Evolutionary conservation across 2,329 filamentous ascomycete species (phyloP).

Genomic region (Hymenoscyphus scutula): DNA sequence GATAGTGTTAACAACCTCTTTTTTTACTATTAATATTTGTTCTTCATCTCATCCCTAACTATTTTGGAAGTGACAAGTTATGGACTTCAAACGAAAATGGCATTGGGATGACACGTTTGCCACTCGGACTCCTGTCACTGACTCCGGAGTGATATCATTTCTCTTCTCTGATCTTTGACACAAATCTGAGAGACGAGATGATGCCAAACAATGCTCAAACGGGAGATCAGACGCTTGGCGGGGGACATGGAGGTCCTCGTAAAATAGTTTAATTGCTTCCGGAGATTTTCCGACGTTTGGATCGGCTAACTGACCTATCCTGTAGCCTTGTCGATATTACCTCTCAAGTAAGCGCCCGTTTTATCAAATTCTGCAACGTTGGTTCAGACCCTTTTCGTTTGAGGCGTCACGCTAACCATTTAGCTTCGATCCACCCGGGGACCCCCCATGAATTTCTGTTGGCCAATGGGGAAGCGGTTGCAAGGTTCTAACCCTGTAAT

Average conservation of each 20-base stretch:
- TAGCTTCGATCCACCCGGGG: background rate
- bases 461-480: background rate
- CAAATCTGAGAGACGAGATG: background rate
- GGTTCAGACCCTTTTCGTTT: background rate
- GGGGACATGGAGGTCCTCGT: too few relatives aligned
- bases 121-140: background rate
- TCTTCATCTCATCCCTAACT: background rate
- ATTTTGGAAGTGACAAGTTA: background rate
- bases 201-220: slow-evolving; percentile 5
- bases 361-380: background rate
- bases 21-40: background rate
- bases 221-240: background rate
- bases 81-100: background rate
- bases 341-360: background rate
- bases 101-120: background rate
- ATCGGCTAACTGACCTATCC: background rate
- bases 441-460: background rate
- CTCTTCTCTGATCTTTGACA: background rate
- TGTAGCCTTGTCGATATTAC: background rate
- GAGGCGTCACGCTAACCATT: background rate
- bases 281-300: too few relatives aligned
- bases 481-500: background rate
- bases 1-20: background rate
- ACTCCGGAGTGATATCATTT: background rate
- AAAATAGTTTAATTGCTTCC: too few relatives aligned